These are phyloP conservation scores for Prunus mongolica DNA, from an alignment of 306 rosid genomes.

Conservation along the genomic window DNA sequence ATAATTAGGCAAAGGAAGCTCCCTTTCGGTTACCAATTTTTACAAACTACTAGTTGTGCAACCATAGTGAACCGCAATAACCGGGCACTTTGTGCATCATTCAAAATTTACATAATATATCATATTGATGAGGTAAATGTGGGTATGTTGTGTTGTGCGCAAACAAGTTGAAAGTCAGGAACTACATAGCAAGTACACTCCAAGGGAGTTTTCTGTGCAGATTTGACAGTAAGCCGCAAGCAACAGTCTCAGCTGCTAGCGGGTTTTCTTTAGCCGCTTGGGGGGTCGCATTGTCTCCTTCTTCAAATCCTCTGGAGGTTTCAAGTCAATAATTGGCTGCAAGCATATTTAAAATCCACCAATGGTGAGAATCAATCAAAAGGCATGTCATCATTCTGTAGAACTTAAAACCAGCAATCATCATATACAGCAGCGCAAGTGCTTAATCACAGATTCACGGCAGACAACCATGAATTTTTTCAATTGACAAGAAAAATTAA, in stretches of 20 bases:
- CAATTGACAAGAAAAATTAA: background rate
- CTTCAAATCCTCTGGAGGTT: slow-evolving; percentile 58
- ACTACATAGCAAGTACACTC: background rate
- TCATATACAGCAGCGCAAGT: background rate
- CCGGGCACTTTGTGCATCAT: background rate
- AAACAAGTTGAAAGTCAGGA: background rate
- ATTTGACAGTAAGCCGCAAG: background rate
- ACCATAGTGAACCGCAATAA: background rate
- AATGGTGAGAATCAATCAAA: slow-evolving; percentile 13
- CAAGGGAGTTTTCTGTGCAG: background rate
- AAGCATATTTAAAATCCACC: slow-evolving; percentile 20
- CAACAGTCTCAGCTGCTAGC: slow-evolving; percentile 32
- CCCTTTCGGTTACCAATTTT: background rate
- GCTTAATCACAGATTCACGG: background rate
- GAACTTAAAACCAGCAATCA: background rate
- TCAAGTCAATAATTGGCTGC: slow-evolving; percentile 86
- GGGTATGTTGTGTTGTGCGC: background rate
- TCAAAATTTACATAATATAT: background rate
- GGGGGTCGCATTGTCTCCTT: slow-evolving; percentile 63
- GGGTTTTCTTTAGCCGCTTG: slow-evolving; percentile 61
- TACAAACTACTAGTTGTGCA: background rate
- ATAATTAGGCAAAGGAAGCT: background rate
- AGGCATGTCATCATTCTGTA: background rate
- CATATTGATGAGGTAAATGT: background rate
- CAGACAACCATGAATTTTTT: background rate